Evolutionary conservation across 106 monocot genomes (phyloP).

Genomic region (Narthecium ossifragum): DNA sequence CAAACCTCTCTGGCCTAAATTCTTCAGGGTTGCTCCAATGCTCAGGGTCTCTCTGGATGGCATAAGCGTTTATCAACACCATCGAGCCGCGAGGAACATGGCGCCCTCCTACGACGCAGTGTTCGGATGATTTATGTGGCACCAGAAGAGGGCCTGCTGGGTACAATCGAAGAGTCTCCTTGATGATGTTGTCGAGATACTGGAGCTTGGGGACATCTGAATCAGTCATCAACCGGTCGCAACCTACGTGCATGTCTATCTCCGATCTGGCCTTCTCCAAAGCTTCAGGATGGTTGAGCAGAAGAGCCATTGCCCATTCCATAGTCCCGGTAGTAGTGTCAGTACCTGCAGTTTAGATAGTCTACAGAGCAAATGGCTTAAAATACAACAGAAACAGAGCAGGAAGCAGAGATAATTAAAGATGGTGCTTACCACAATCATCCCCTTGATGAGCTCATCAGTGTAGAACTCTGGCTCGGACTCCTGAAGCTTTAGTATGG

Average conservation of each 20-base stretch:
- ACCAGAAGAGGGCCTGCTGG: constrained; percentile 15
- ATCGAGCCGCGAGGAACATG: constrained; percentile 24
- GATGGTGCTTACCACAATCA: constrained; percentile 18
- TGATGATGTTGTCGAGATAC: constrained; percentile 1
- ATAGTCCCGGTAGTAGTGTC: constrained; percentile 13
- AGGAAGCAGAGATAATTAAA: not conserved
- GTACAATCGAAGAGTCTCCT: constrained; percentile 9
- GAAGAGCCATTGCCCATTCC: constrained; percentile 26
- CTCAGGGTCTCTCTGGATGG: constrained; percentile 27
- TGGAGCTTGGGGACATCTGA: not conserved
- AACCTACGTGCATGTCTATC: not conserved
- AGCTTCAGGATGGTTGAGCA: not conserved
- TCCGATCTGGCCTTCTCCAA: not conserved
- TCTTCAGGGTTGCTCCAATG: constrained; percentile 18
- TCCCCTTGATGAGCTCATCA: constrained; percentile 25
- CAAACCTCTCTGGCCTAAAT: constrained; percentile 15
- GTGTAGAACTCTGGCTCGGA: constrained; percentile 27
- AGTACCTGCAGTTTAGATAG: constrained; percentile 11
- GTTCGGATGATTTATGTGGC: constrained; percentile 19
- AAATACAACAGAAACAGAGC: no score
- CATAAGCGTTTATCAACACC: constrained; percentile 19
- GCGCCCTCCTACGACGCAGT: constrained; percentile 14
- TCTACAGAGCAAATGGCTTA: not conserved
- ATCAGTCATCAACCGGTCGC: not conserved
- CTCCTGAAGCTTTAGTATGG: constrained; percentile 30